Evolutionary conservation across 1,284 basidiomycete genomes (phyloP).

Genomic region (Trichosporon sp.): DNA sequence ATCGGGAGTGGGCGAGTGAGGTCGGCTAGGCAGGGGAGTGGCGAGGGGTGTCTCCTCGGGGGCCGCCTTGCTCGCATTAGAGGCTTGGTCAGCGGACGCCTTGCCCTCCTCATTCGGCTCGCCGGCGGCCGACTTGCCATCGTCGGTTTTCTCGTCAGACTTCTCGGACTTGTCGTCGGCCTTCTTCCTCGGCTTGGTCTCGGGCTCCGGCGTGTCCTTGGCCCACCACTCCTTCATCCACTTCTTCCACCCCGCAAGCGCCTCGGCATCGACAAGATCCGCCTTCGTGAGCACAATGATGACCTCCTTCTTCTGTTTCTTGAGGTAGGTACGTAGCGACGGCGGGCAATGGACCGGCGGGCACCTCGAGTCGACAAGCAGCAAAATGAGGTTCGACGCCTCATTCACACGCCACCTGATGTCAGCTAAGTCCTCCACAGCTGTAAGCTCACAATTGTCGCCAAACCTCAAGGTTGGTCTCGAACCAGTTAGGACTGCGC

Average conservation of each 20-base stretch:
- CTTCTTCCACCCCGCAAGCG: slow-evolving; percentile 61
- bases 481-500: slow-evolving; percentile 60
- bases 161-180: not conserved
- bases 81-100: not conserved
- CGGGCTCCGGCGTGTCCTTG: not conserved
- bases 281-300: slow-evolving; percentile 80
- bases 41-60: not conserved
- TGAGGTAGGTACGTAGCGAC: slow-evolving; percentile 51
- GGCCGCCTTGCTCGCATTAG: slow-evolving; percentile 1
- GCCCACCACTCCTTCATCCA: slow-evolving; percentile 58
- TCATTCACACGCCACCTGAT: slow-evolving; percentile 78
- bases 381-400: slow-evolving; percentile 73
- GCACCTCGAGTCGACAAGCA: slow-evolving; percentile 80
- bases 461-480: slow-evolving; percentile 88
- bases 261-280: slow-evolving; percentile 62
- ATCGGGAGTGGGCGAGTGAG: not conserved
- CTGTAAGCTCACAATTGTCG: slow-evolving; percentile 58
- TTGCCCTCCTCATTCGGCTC: too few species aligned
- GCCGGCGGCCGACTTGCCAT: too few species aligned
- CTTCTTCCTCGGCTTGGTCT: slow-evolving; percentile 17
- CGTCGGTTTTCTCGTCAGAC: too few species aligned
- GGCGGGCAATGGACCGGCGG: slow-evolving; percentile 59
- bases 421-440: not conserved
- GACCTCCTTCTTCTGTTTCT: slow-evolving; percentile 52
- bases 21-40: not conserved